These are phyloP conservation scores for Ceratonia siliqua DNA, from an alignment of 306 rosid genomes.

Conservation along the genomic window DNA sequence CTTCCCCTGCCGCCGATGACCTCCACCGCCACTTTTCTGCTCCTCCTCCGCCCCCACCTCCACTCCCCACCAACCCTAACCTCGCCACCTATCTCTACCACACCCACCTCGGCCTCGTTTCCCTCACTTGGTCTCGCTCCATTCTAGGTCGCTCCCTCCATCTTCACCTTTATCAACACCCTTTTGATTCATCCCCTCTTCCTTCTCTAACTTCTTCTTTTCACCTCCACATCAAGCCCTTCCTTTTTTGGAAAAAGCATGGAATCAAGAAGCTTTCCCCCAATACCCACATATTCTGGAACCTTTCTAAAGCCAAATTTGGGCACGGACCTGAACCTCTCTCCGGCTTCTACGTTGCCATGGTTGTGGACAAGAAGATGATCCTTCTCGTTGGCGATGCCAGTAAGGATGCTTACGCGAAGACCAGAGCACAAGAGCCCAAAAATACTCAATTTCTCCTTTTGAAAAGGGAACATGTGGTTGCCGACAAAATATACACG, in stretches of 20 bases:
- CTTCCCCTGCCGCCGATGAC: conserved; percentile 34
- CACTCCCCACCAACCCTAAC: conserved; percentile 60
- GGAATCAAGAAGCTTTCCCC: conserved; percentile 69
- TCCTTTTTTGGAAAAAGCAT: conserved; percentile 75
- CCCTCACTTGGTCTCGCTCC: conserved; percentile 90
- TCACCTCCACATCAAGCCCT: conserved; percentile 68
- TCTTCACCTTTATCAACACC: conserved; percentile 54
- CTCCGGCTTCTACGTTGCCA: conserved; percentile 68
- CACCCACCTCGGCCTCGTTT: conserved; percentile 65
- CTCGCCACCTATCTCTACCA: conserved; percentile 78
- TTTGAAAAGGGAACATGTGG: conserved; percentile 70
- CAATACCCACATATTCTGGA: conserved; percentile 63
- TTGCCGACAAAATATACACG: conserved; percentile 57
- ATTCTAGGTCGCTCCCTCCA: conserved; percentile 82
- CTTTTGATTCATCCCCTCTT: conserved; percentile 62
- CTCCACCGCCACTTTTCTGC: conserved; percentile 8
- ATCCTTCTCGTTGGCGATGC: conserved; percentile 67
- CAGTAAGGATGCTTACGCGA: conserved; percentile 47
- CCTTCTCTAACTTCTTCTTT: conserved; percentile 33
- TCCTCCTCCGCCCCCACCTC: conserved; percentile 40
- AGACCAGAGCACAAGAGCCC: conserved; percentile 39
- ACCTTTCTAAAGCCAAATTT: conserved; percentile 65
- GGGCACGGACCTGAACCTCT: conserved; percentile 71
- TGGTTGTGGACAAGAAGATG: conserved; percentile 63
- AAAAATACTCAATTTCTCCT: conserved; percentile 43